phyloP scores from a whole-genome alignment of 2,329 filamentous ascomycete species.

The Sordariomycetes sp. region DNA sequence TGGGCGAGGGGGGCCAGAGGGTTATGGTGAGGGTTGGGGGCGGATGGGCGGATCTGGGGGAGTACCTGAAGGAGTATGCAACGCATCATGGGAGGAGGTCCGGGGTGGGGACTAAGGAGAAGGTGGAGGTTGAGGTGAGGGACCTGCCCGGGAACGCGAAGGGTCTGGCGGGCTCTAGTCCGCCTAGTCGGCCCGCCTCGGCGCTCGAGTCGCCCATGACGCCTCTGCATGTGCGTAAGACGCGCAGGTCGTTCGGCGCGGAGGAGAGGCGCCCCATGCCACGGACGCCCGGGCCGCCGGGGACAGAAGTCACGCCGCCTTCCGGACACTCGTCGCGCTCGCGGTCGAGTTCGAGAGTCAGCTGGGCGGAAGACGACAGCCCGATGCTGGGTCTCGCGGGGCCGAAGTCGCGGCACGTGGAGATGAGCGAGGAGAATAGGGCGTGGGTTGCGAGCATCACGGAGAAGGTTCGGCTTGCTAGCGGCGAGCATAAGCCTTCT shows the following conservation, averaged over 20 bases:
- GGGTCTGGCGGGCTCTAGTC: constrained; percentile 19
- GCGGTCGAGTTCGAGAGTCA: constrained; percentile 36
- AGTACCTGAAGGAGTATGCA: constrained; percentile 89
- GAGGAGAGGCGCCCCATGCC: constrained; percentile 15
- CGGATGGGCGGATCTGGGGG: constrained; percentile 93
- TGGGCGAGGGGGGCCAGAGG: constrained; percentile 79
- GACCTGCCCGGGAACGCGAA: constrained; percentile 24
- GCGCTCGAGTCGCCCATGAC: constrained; percentile 22
- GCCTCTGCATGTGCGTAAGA: constrained; percentile 41
- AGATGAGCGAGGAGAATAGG: constrained; percentile 58
- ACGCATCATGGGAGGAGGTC: constrained; percentile 75
- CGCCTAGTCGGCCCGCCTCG: constrained; percentile 20
- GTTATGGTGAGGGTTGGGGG: constrained; percentile 98
- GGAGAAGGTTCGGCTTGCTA: constrained; percentile 62
- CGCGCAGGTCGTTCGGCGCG: constrained; percentile 30
- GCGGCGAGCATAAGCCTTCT: constrained; percentile 35
- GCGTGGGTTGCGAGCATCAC: constrained; percentile 78
- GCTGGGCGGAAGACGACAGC: constrained; percentile 46
- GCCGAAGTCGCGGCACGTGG: constrained; percentile 49
- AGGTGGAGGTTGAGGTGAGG: constrained; percentile 44
- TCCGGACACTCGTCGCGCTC: constrained; percentile 32
- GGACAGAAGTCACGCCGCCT: constrained; percentile 22
- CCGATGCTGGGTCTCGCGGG: constrained; percentile 56
- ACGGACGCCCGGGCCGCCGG: constrained; percentile 23
- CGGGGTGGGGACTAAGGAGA: constrained; percentile 30